Evolutionary conservation across 306 rosid genomes (phyloP).

Genomic region (Vigna reflexopilosa): DNA sequence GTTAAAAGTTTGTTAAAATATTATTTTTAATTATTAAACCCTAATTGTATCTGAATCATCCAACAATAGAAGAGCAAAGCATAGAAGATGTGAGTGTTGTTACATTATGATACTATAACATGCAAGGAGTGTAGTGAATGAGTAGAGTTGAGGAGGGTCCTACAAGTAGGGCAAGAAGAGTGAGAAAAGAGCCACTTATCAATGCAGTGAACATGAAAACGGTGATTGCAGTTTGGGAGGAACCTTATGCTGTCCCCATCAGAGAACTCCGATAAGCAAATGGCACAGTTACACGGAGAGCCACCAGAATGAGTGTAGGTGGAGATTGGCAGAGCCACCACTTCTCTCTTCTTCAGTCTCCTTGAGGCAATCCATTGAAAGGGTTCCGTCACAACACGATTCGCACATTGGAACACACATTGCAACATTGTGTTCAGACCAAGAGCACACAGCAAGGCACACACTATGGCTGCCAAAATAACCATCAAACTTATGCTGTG

Average conservation of each 20-base stretch:
- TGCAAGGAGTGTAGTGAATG: slow-evolving; percentile 34
- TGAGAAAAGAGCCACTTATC: slow-evolving; percentile 77
- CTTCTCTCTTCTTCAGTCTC: slow-evolving; percentile 61
- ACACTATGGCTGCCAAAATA: slow-evolving; percentile 62
- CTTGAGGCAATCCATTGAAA: slow-evolving; percentile 61
- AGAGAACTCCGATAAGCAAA: slow-evolving; percentile 61
- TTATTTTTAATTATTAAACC: no score
- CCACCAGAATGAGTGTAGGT: slow-evolving; percentile 36
- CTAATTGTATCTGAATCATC: no score
- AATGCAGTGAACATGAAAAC: slow-evolving; percentile 73
- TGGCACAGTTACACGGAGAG: slow-evolving; percentile 51
- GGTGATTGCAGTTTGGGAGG: slow-evolving; percentile 73
- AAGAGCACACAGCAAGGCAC: slow-evolving; percentile 73
- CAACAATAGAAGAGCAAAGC: no score
- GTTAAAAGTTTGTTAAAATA: no score
- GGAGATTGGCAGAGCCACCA: slow-evolving; percentile 73
- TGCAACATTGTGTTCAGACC: slow-evolving; percentile 74
- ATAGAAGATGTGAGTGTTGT: no score
- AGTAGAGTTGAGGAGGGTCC: slow-evolving; percentile 49
- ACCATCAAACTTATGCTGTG: slow-evolving; percentile 48
- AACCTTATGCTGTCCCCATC: slow-evolving; percentile 68
- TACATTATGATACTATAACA: slow-evolving; percentile 25
- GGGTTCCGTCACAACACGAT: slow-evolving; percentile 54
- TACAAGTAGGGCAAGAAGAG: slow-evolving; percentile 86
- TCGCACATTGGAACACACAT: slow-evolving; percentile 70